These are phyloP conservation scores for Boletus sp. DNA, from an alignment of 768 basidiomycete genomes.

Conservation along the genomic window DNA sequence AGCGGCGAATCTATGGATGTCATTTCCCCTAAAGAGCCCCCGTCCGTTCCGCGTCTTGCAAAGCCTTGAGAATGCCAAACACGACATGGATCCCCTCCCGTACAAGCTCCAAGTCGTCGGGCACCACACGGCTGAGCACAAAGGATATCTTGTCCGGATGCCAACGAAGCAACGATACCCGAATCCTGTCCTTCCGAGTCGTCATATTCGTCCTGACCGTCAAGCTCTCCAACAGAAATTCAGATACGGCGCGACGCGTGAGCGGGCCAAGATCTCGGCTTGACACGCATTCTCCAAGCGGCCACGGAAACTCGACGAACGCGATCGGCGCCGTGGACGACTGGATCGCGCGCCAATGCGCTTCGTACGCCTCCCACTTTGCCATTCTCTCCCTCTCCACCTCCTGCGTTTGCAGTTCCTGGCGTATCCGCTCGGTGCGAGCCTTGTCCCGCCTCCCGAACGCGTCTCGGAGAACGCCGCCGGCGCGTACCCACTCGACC, in stretches of 20 bases:
- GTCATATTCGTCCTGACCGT: slow-evolving; percentile 38
- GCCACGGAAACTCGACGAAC: slow-evolving; percentile 67
- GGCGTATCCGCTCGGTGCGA: slow-evolving; percentile 47
- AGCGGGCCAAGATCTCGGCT: slow-evolving; percentile 31
- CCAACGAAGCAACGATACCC: slow-evolving; percentile 61
- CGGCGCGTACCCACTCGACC: slow-evolving; percentile 57
- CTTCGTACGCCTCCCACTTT: slow-evolving; percentile 55
- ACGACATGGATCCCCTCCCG: slow-evolving; percentile 46
- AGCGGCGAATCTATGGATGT: slow-evolving; percentile 1
- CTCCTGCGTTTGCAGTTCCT: slow-evolving; percentile 45
- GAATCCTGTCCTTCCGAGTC: slow-evolving; percentile 51
- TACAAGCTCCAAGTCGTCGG: slow-evolving; percentile 44
- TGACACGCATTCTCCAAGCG: slow-evolving; percentile 31
- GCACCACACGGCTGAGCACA: slow-evolving; percentile 41
- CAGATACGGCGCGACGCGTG: slow-evolving; percentile 38
- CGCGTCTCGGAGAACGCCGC: slow-evolving; percentile 51
- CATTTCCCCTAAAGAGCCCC: background rate
- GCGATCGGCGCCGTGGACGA: slow-evolving; percentile 27
- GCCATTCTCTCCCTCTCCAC: slow-evolving; percentile 36
- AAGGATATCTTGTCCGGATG: slow-evolving; percentile 62
- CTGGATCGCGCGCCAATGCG: slow-evolving; percentile 44
- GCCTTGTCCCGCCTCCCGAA: slow-evolving; percentile 46
- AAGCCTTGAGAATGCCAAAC: slow-evolving; percentile 31
- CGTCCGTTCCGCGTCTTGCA: slow-evolving; percentile 34
- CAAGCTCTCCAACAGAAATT: slow-evolving; percentile 49